Evolutionary conservation across 441 rosid genomes (phyloP), one percentile per base, ranked within the genome.

Genomic region (Omphalea diandra): DNA sequence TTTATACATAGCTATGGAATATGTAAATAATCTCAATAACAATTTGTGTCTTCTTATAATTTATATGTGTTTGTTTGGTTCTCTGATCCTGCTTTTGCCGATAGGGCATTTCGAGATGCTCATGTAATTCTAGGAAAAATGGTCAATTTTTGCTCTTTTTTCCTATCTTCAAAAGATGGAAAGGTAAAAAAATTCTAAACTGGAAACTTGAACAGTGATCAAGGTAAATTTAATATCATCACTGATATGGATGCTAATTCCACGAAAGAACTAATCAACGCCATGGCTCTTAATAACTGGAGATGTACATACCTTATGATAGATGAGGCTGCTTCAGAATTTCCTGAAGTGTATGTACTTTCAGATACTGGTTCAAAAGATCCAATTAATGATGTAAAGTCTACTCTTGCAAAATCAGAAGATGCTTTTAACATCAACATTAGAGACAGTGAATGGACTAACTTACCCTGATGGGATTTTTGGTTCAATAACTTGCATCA

Each of bases 271-370:
- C 49, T 36, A 35, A 49, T 67, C 11, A 64, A 50, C 59, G 58
- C 41, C 3, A 27, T 33, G 32, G 55, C 32, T 75, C 57, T 33
- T 46, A 40, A 58, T 15, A 75, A 63, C 31, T 70, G 55, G 43
- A 67, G n/a, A 17, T 55, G 31, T 47, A 40, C 80, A 18, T 74
- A 27, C 54, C 24, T 20, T 52, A 20, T 31, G 1, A 56, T 67
- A 32, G 79, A 73, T 54, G 88, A 76, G 55, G 79, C 73, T 56
- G 65, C 72, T 72, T 74, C 73, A 10, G 73, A 77, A 66, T 61
- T 54, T 70, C 69, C 77, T 43, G 31, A 52, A 57, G 78, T 67
- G 60, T 53, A 47, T 58, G 71, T 69, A 70, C 20, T 60, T 74
- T 70, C 70, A 3, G 72, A 74, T 72, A 44, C 71, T 64, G 63